Percentiles rank a stretch among this genome's conserved stretches.
These are phyloP conservation scores for Astrocystis sublimbata DNA, from an alignment of 495 filamentous ascomycete genomes.

Conservation along the genomic window DNA sequence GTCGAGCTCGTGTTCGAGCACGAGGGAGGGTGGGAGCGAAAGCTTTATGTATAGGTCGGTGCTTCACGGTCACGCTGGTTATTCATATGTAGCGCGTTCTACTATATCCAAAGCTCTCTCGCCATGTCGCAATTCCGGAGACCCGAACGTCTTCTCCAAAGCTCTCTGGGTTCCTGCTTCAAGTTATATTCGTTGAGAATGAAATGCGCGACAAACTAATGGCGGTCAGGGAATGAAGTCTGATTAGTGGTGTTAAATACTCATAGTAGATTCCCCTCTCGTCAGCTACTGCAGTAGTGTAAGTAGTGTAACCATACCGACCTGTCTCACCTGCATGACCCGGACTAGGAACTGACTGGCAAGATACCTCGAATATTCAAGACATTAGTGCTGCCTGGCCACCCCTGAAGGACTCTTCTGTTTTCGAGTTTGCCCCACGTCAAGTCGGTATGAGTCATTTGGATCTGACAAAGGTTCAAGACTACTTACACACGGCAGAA, in stretches of 20 bases:
- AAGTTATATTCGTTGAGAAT: background rate
- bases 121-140: too few relatives aligned
- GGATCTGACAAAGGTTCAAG: too few relatives aligned
- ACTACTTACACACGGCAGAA: too few relatives aligned
- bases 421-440: background rate
- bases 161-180: background rate
- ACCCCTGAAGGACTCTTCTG: background rate
- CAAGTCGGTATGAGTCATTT: background rate
- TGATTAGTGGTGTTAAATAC: too few relatives aligned
- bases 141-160: too few relatives aligned
- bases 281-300: background rate
- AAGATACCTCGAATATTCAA: slow-evolving; percentile 1
- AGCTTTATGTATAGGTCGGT: background rate
- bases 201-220: too few relatives aligned
- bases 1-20: slow-evolving; percentile 44
- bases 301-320: too few relatives aligned
- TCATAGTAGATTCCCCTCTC: background rate
- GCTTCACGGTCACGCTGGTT: too few relatives aligned
- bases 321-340: background rate
- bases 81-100: too few relatives aligned
- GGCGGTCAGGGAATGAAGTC: too few relatives aligned
- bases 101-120: too few relatives aligned
- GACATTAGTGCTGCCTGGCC: too few relatives aligned
- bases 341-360: background rate
- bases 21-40: slow-evolving; percentile 43